Base-by-base conservation (phyloP, 768 basidiomycete species). In the Suillus bovinus region DNA sequence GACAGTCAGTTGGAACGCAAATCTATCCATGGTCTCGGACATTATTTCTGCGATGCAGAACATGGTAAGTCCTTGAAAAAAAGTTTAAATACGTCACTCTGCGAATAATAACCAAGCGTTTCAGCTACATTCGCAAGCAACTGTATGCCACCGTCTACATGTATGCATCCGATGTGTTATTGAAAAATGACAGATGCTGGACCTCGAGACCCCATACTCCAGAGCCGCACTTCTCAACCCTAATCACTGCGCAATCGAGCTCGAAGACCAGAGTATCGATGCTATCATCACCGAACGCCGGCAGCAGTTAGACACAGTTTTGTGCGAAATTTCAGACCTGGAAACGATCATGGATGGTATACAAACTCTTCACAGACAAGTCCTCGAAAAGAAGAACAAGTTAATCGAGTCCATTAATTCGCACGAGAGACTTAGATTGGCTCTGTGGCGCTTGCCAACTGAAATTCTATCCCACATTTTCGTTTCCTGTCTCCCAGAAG, bases 401-500 rank as follows among this genome's bases (percentile, higher is more conserved):
- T 56, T 72, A 11, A 34, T 50, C 5, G 9, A 41, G n/a, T 71
- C 69, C 13, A 64, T 73, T 53, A 49, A 66, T 4, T 58, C 31
- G 5, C 72, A 76, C 52, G 61, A 44, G 4, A 66, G 70, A 4
- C 66, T 76, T 0, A 38, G 67, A 29, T 71, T 69, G 20, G 64
- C 65, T 42, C 79, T 84, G 61, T 69, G 74, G 57, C 65, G 68
- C 20, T 70, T 85, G 10, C 83, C 83, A 9, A 57, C 78, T 2
- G 84, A 85, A 22, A n/a, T 44, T 11, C 11, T 44, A n/a, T 44
- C 42, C 42, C n/a, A 44, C 10, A 44, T 44, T n/a, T 44, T 22
- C 11, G 4, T n/a, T 11, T 11, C 3, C 4, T 44, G 42, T n/a
- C 42, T 44, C n/a, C 42, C n/a, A 9, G 42, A 44, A 44, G n/a